A percentile compares a stretch with the other conserved stretches of the same genome.
Conservation (phyloP, 2,329 filamentous ascomycete species). For the Nemania bipapillata region DNA sequence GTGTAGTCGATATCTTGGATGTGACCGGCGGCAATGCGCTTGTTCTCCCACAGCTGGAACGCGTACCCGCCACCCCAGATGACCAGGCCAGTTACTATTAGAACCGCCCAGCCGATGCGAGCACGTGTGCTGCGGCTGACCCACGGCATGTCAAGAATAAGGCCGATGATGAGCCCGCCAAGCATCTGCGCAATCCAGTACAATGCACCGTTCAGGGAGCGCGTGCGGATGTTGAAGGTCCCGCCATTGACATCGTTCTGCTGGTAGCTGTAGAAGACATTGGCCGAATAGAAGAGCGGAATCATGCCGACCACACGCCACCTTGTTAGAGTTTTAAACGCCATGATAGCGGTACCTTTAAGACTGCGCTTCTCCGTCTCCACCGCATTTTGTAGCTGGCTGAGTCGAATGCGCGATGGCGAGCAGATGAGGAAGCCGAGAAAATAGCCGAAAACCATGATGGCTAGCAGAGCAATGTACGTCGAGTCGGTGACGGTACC, state of each 20-base stretch:
- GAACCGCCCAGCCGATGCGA: constrained; percentile 34
- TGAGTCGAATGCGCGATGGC: constrained; percentile 32
- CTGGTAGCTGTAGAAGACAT: constrained; percentile 38
- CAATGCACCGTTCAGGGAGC: constrained; percentile 32
- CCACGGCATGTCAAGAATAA: constrained; percentile 34
- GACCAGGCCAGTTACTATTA: constrained; percentile 21
- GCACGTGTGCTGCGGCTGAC: constrained; percentile 29
- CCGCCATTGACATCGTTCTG: constrained; percentile 36
- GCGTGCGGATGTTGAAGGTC: constrained; percentile 37
- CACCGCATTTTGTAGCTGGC: constrained; percentile 31
- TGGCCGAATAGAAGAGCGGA: constrained; percentile 35
- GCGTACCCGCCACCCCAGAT: constrained; percentile 37
- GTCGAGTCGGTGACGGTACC: constrained; percentile 35
- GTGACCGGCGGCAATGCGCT: constrained; percentile 29
- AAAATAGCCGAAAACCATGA: constrained; percentile 35
- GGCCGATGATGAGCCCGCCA: constrained; percentile 32
- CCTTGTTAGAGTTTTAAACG: constrained; percentile 28
- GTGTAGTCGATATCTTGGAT: constrained; percentile 34
- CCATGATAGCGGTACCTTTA: constrained; percentile 29
- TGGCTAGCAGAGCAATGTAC: constrained; percentile 34
- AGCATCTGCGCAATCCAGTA: constrained; percentile 40
- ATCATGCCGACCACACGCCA: constrained; percentile 36
- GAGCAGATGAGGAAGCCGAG: constrained; percentile 36
- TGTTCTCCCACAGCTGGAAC: constrained; percentile 36
- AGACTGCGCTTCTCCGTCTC: constrained; percentile 32